Evolutionary conservation across 768 basidiomycete genomes (phyloP).

Genomic region (Cystobasidium onofrii): DNA sequence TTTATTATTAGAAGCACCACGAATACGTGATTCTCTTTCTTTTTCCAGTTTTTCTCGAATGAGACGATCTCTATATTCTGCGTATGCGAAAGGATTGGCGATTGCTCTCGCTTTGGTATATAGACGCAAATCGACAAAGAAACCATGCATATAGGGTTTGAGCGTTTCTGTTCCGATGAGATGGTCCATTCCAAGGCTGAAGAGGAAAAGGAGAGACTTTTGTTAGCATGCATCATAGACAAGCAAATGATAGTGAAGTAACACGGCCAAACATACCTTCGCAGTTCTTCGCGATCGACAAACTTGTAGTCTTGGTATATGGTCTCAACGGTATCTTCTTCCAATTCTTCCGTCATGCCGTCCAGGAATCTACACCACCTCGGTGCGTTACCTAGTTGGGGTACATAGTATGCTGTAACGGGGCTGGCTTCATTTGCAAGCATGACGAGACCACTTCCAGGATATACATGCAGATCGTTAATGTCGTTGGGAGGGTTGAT

Average conservation of each 20-base stretch:
- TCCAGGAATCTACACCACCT: conserved; percentile 97
- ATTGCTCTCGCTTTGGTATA: conserved; percentile 93
- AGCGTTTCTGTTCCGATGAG: conserved; percentile 88
- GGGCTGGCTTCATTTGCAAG: conserved; percentile 94
- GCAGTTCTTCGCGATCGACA: conserved; percentile 74
- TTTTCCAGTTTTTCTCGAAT: conserved; percentile 84
- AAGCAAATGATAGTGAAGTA: no score
- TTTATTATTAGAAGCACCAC: conserved; percentile 59
- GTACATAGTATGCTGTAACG: conserved; percentile 88
- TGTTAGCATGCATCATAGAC: no score
- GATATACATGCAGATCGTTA: conserved; percentile 82
- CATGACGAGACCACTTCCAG: conserved; percentile 78
- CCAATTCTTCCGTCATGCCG: conserved; percentile 94
- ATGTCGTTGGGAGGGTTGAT: conserved; percentile 83
- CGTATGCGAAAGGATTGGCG: conserved; percentile 90
- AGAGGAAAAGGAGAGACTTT: background rate
- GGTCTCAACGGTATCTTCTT: conserved; percentile 57
- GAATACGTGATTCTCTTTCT: conserved; percentile 84
- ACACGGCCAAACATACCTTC: conserved; percentile 54
- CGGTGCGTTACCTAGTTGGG: conserved; percentile 91
- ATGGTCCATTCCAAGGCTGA: conserved; percentile 83
- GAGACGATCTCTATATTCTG: conserved; percentile 82
- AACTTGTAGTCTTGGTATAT: conserved; percentile 98
- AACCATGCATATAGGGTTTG: conserved; percentile 99
- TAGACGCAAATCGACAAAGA: conserved; percentile 89